These are phyloP conservation scores for Endotrypanum monterogeii DNA, from an alignment of 208 protist species.

Conservation along the genomic window DNA sequence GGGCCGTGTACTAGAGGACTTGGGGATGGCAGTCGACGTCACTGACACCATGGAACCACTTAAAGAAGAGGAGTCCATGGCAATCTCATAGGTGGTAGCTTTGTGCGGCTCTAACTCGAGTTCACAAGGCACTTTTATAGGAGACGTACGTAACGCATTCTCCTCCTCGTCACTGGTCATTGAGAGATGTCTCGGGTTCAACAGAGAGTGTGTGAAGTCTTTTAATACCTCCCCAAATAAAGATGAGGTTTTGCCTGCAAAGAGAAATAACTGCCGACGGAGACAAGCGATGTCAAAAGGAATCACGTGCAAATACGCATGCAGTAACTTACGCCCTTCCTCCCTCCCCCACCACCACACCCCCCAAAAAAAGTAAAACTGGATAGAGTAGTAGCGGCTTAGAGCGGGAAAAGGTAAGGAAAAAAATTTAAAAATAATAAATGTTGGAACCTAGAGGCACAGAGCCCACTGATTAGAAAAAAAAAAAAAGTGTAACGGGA, in stretches of 20 bases:
- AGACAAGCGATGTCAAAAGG: neutral
- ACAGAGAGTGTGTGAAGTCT: slow-evolving; percentile 1
- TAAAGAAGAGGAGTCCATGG: slow-evolving; percentile 4
- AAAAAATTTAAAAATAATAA: slow-evolving; percentile 2
- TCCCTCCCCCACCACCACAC: too few species aligned
- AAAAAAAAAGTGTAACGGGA: slow-evolving; percentile 3
- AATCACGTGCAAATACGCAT: neutral
- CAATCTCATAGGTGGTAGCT: slow-evolving; percentile 8
- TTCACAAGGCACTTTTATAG: slow-evolving; percentile 20
- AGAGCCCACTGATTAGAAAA: neutral
- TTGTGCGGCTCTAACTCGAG: slow-evolving; percentile 4
- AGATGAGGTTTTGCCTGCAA: neutral
- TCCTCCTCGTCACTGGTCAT: neutral
- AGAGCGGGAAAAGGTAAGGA: slow-evolving; percentile 16
- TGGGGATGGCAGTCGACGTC: slow-evolving; percentile 13
- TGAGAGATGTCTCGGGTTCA: neutral
- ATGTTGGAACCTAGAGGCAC: neutral
- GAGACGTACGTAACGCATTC: neutral
- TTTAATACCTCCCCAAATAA: neutral
- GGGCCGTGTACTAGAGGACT: slow-evolving; percentile 16
- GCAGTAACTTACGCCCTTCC: too few species aligned
- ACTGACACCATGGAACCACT: slow-evolving; percentile 4
- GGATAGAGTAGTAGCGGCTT: too few species aligned
- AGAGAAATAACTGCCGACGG: neutral
- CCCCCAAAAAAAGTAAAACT: too few species aligned